Percentiles rank a stretch among this genome's conserved stretches.
Evolutionary conservation across 2,329 filamentous ascomycete species (phyloP).

Genomic region (Diplodia corticola): DNA sequence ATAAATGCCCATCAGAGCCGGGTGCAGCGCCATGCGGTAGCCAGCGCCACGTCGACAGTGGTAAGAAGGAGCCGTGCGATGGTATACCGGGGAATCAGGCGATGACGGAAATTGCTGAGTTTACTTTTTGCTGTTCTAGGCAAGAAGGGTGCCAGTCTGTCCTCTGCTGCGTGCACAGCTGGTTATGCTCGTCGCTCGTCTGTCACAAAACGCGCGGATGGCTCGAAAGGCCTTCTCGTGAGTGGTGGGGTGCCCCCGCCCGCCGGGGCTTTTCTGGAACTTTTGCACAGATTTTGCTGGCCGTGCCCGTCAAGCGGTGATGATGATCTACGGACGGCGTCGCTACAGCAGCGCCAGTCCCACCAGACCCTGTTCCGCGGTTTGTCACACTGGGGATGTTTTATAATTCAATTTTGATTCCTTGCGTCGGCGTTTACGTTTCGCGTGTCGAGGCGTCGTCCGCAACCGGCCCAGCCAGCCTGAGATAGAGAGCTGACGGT

Average conservation of each 20-base stretch:
- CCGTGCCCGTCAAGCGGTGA: conserved; percentile 20
- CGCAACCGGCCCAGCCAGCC: not conserved
- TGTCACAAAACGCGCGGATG: conserved; percentile 21
- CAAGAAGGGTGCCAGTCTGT: conserved; percentile 13
- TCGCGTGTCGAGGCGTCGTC: not conserved
- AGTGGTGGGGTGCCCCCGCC: conserved; percentile 12
- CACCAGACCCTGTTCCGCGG: conserved; percentile 15
- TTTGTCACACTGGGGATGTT: not conserved
- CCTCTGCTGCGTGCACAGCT: conserved; percentile 7
- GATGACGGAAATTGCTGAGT: conserved; percentile 21
- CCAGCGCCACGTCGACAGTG: conserved; percentile 8
- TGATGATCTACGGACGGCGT: conserved; percentile 19
- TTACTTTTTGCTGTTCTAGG: conserved; percentile 22
- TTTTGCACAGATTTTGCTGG: conserved; percentile 22
- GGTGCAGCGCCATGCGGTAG: not conserved
- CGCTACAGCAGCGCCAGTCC: conserved; percentile 10
- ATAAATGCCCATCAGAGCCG: not conserved
- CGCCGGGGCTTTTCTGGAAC: conserved; percentile 22
- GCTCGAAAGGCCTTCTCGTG: conserved; percentile 9
- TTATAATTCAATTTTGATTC: conserved; percentile 5
- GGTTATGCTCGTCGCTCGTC: conserved; percentile 14
- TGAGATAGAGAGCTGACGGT: not conserved
- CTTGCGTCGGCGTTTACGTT: conserved; percentile 1
- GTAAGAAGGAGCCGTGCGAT: conserved; percentile 20
- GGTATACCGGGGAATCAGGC: conserved; percentile 15